phyloP scores from a whole-genome alignment of 768 basidiomycete genomes.

The Agrocybe pediades region DNA sequence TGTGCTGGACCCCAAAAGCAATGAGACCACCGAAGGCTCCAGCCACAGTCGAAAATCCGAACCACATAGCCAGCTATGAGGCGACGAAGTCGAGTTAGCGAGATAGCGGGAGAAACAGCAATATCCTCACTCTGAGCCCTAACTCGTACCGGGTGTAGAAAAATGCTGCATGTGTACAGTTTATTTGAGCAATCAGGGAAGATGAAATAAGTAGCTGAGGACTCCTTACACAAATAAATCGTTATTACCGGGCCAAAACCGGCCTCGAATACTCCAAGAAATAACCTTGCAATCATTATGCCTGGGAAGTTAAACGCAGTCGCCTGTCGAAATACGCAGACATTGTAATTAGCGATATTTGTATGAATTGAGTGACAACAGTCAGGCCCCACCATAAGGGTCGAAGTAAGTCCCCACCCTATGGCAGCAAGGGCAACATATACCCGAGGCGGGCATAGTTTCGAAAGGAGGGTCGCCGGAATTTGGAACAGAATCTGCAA shows the following conservation, averaged over 20 bases:
- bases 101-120: not conserved
- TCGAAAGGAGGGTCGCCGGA: conserved; percentile 67
- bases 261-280: conserved; percentile 77
- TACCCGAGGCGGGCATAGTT: conserved; percentile 65
- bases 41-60: conserved; percentile 81
- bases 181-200: not conserved
- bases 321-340: conserved; percentile 39
- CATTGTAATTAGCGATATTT: too few species aligned
- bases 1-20: conserved; percentile 77
- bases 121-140: conserved; percentile 57
- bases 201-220: not conserved
- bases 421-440: conserved; percentile 71
- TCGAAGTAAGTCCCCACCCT: conserved; percentile 76
- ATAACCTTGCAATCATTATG: conserved; percentile 57
- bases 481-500: conserved; percentile 68
- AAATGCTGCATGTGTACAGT: conserved; percentile 46
- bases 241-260: conserved; percentile 79
- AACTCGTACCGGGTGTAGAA: conserved; percentile 79
- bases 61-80: conserved; percentile 73
- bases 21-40: conserved; percentile 85
- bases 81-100: not conserved
- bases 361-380: not conserved
- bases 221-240: conserved; percentile 68
- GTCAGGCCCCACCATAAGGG: conserved; percentile 53
- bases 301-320: conserved; percentile 61